Conservation (phyloP, 176 grass and related monocot genomes). For the Paspalum vaginatum region DNA sequence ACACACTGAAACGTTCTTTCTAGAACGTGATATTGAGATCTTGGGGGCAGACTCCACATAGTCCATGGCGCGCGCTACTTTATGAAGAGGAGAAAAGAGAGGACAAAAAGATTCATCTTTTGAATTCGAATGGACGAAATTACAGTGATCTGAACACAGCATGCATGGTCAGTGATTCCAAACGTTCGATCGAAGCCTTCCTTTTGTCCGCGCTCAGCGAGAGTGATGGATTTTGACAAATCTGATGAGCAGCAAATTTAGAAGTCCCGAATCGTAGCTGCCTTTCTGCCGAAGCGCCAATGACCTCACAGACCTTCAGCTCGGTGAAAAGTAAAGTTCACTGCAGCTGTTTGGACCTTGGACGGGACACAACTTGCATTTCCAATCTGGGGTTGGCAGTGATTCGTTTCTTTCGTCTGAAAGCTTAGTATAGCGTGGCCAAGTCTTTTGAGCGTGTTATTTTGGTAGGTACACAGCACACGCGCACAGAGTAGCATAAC, state of each 20-base stretch:
- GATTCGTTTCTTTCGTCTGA: neutral
- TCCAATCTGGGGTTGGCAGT: neutral
- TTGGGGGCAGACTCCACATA: neutral
- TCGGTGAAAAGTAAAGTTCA: conserved; percentile 9
- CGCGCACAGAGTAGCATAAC: neutral
- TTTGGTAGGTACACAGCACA: neutral
- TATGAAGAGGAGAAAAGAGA: neutral
- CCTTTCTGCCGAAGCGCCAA: conserved; percentile 33
- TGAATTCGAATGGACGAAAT: neutral
- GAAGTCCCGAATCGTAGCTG: conserved; percentile 16
- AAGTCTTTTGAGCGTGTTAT: neutral
- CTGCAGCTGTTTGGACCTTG: conserved; percentile 5
- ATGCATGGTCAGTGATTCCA: conserved; percentile 48
- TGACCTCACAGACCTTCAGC: conserved; percentile 7
- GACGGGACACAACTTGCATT: neutral
- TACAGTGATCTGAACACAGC: conserved; percentile 52
- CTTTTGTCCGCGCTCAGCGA: neutral
- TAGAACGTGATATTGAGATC: neutral
- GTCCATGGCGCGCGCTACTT: neutral
- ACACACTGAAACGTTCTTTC: conserved; percentile 31
- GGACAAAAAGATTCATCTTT: conserved; percentile 19
- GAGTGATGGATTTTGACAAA: conserved; percentile 25
- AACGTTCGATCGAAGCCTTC: conserved; percentile 43
- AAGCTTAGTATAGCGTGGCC: neutral
- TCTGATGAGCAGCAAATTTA: neutral